These are phyloP conservation scores for Epithemia pelagica DNA, from an alignment of 108 stramenopile species.

Conservation along the genomic window DNA sequence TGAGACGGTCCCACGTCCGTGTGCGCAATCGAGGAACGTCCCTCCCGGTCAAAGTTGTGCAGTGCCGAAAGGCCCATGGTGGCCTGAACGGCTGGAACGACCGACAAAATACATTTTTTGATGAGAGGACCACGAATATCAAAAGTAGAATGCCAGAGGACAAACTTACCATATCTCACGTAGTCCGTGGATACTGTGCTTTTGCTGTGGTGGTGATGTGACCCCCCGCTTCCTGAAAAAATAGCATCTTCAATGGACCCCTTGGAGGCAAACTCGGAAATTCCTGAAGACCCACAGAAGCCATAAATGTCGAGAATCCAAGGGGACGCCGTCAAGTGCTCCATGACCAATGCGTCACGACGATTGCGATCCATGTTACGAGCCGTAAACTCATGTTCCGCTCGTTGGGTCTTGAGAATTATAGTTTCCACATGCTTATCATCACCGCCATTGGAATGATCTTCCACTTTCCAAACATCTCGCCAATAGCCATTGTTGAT, in stretches of 20 bases:
- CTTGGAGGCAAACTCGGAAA: slow-evolving; percentile 42
- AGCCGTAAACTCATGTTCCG: slow-evolving; percentile 31
- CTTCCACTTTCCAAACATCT: slow-evolving; percentile 41
- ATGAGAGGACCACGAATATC: neutral
- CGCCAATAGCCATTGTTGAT: slow-evolving; percentile 50
- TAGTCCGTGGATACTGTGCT: slow-evolving; percentile 23
- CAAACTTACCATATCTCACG: slow-evolving; percentile 22
- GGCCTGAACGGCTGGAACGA: slow-evolving; percentile 37
- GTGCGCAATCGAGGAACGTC: slow-evolving; percentile 36
- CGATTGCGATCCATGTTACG: slow-evolving; percentile 62
- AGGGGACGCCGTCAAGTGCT: slow-evolving; percentile 55
- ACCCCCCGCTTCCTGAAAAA: neutral
- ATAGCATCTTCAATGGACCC: slow-evolving; percentile 18
- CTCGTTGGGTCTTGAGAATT: slow-evolving; percentile 49
- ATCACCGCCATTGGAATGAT: too few relatives aligned
- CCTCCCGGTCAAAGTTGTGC: slow-evolving; percentile 27
- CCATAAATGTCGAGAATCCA: slow-evolving; percentile 66
- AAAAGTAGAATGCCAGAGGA: too few relatives aligned
- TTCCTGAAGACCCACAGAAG: slow-evolving; percentile 46
- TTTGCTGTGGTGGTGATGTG: neutral
- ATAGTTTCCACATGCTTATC: neutral
- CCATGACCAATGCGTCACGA: slow-evolving; percentile 73
- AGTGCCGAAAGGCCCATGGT: slow-evolving; percentile 56
- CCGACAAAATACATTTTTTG: neutral
- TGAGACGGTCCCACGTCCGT: slow-evolving; percentile 77